Evolutionary conservation across 2,329 filamentous ascomycete genomes (phyloP), one percentile per base, ranked within the genome.

Genomic region (Anthostomella pinea): DNA sequence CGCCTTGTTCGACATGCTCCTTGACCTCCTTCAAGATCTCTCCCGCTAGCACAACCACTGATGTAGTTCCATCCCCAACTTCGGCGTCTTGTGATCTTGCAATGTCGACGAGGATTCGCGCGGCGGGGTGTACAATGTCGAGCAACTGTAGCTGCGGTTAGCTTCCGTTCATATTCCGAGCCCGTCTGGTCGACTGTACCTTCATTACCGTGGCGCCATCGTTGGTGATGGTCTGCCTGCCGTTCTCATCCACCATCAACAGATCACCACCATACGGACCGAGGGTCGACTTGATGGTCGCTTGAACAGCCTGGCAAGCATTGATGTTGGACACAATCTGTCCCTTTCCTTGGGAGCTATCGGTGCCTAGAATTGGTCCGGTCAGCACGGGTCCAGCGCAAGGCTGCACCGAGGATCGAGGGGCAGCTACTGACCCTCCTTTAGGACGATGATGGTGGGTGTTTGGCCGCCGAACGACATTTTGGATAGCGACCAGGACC

Each of bases 161-260:
- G 43, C 14, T 35, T 22, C 26, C 26, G 34, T 35, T 21, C 34
- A 45, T 39, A 25, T 26, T 13, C 4, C 35, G 22, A 28, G 8
- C 33, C n/a, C 19, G 13, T 8, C 6, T n/a, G 44, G 4, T 17
- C 10, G 3, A 6, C 22, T 6, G 18, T 64, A 88, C 87, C 83
- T 96, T 97, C 93, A 98, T 98, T 45, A 97, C 93, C 33, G 93
- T 98, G 31, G 93, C 93, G 60, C 93, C 93, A 71, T 98, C 93
- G 69, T 98, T 98, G 56, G 93, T 98, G 63, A 98, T 97, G 37
- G 93, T 98, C 71, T 96, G 89, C 66, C 72, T 83, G 65, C 93
- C 93, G 74, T 96, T 96, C 66, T 82, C 83, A 67, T 97, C 93
- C 38, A 97, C 91, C 69, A 98, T 83, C 64, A 98, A 76, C 63